These are phyloP conservation scores for Leccinum pseudoinsigne DNA, from an alignment of 1,284 basidiomycete species.

Conservation along the genomic window DNA sequence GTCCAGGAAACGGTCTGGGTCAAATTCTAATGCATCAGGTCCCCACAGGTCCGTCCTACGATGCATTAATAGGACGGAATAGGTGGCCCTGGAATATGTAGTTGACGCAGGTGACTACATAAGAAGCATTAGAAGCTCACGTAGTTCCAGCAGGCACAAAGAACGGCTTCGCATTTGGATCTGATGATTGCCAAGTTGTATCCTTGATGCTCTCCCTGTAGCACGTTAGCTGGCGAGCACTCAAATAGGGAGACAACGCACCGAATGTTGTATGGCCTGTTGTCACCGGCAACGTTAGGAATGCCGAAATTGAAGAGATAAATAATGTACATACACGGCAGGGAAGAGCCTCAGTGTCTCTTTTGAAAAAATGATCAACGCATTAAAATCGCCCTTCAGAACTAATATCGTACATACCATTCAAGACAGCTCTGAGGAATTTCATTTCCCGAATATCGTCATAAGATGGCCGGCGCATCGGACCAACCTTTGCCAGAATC, in stretches of 20 bases:
- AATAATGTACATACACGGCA: slow-evolving; percentile 43
- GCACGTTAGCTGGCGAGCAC: background rate
- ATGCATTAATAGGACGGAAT: slow-evolving; percentile 63
- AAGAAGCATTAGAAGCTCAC: slow-evolving; percentile 31
- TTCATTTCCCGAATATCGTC: slow-evolving; percentile 59
- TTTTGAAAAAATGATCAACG: slow-evolving; percentile 19
- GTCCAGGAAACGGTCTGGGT: slow-evolving; percentile 53
- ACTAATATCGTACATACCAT: slow-evolving; percentile 40
- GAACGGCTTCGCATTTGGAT: slow-evolving; percentile 45
- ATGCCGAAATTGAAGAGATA: background rate
- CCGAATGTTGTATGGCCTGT: slow-evolving; percentile 52
- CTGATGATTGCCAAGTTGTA: slow-evolving; percentile 44
- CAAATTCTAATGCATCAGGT: slow-evolving; percentile 50
- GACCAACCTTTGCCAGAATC: slow-evolving; percentile 49
- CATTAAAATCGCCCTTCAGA: background rate
- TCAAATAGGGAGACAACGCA: slow-evolving; percentile 19
- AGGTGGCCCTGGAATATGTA: slow-evolving; percentile 38
- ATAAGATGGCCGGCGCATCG: slow-evolving; percentile 45
- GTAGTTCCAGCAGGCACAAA: slow-evolving; percentile 54
- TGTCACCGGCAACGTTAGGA: background rate
- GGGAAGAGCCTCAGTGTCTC: slow-evolving; percentile 64
- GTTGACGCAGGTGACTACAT: background rate
- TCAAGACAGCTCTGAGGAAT: slow-evolving; percentile 58
- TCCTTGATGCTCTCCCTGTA: slow-evolving; percentile 40
- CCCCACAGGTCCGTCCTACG: slow-evolving; percentile 66